These are phyloP conservation scores for Eimeria necatrix DNA, from an alignment of 169 alveolate species.

Conservation along the genomic window DNA sequence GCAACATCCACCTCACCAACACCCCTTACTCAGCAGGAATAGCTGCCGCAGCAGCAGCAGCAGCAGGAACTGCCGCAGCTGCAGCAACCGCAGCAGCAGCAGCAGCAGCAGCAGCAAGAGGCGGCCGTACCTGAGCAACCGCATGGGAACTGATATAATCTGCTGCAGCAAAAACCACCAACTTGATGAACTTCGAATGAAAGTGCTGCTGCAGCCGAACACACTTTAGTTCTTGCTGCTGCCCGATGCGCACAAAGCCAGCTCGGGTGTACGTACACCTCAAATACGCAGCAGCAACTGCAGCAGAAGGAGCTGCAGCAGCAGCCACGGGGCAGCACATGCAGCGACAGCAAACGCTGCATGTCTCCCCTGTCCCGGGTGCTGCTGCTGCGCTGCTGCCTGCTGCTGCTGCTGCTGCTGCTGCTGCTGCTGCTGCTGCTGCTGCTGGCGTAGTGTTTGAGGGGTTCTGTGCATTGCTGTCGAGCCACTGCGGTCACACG, in stretches of 20 bases:
- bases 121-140: neutral
- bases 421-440: neutral
- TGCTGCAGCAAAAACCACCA: neutral
- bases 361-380: neutral
- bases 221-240: neutral
- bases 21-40: no score
- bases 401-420: neutral
- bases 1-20: no score
- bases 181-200: neutral
- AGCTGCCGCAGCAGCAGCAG: no score
- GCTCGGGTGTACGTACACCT: constrained; percentile 24
- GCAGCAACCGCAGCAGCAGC: neutral
- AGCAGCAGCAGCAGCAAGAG: constrained; percentile 4
- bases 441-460: neutral
- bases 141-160: neutral
- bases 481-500: neutral
- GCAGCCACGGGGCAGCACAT: neutral
- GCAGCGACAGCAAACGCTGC: neutral
- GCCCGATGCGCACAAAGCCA: constrained; percentile 20
- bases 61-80: no score
- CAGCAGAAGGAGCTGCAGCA: neutral
- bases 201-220: neutral
- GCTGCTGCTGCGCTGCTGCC: neutral
- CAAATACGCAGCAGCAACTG: neutral
- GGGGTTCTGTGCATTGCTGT: neutral